Evolutionary conservation across 805 yeast species (phyloP), one percentile per base, ranked within the genome.

Genomic region (Dipodascus geniculatus): DNA sequence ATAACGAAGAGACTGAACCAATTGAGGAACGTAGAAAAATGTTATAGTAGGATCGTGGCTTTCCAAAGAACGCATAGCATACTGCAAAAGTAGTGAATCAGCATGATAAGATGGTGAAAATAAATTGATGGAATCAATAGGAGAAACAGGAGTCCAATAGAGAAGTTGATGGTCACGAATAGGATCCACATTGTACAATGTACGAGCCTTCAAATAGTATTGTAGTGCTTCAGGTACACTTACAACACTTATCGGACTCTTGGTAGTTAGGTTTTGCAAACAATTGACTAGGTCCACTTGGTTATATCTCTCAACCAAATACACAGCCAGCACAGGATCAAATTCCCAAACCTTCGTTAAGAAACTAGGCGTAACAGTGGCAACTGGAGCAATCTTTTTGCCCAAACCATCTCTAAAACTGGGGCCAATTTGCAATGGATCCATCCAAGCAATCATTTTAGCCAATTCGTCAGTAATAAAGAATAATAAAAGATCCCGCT

Each of bases 21-120:
- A 88, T 67, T 93, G 99, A 1, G 99, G 99, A 52, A 93, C 98
- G 64, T 95, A 93, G 67, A 95, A 93, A 72, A 95, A 93, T 0
- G 96, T 87, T 57, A 85, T 71, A 61, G 86, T 85, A 38, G 87
- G 88, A 62, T 88, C 96, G 62, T 87, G 95, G 20, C 81, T 76
- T 66, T 89, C 96, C 58, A 93, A 71, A 0, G 97, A 85, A 60
- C 95, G 76, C 85, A 91, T 85, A 14, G 96, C 84, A 64, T 83
- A 93, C 68, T 93, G 99, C 55, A 87, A 69, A 22, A 87, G 73
- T 60, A 72, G 76, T 0, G 93, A 81, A 61, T 86, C 79, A 31
- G 69, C 69, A 33, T 83, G 82, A 65, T 77, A 81, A 9, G 83
- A 82, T 2, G 95, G 95, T 59, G 85, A 72, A 65, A 93, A 87